These are phyloP conservation scores for Phytophthora megakarya DNA, from an alignment of 352 stramenopile species.

Conservation along the genomic window DNA sequence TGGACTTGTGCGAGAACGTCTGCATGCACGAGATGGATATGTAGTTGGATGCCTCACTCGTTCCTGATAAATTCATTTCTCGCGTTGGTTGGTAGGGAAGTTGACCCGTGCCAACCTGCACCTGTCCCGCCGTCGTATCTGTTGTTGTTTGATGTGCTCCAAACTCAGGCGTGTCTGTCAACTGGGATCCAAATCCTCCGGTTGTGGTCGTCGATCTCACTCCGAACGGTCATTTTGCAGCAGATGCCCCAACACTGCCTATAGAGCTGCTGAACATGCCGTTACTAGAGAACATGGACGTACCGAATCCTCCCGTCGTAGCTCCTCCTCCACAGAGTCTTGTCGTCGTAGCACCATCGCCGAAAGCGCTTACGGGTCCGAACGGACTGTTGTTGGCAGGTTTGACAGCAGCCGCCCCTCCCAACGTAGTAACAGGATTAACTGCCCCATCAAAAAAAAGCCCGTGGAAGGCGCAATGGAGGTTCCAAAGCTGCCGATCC, in stretches of 20 bases:
- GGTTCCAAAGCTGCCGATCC: constrained; percentile 48
- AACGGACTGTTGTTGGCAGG: constrained; percentile 67
- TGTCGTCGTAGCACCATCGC: constrained; percentile 36
- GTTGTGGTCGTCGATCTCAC: constrained; percentile 38
- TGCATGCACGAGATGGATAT: constrained; percentile 73
- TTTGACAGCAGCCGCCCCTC: constrained; percentile 24
- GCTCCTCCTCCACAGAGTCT: constrained; percentile 44
- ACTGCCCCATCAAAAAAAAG: constrained; percentile 45
- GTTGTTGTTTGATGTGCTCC: constrained; percentile 35
- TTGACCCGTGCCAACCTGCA: constrained; percentile 72
- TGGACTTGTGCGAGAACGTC: constrained; percentile 75
- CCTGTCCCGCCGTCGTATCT: constrained; percentile 18
- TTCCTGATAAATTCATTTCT: constrained; percentile 65
- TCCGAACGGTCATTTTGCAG: constrained; percentile 58
- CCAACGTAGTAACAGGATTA: constrained; percentile 31
- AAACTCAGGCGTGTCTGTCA: constrained; percentile 38
- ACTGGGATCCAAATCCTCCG: constrained; percentile 57
- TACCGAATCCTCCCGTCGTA: constrained; percentile 44
- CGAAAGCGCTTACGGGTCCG: constrained; percentile 60
- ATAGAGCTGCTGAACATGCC: constrained; percentile 52
- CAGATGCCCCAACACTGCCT: constrained; percentile 41
- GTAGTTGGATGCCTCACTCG: constrained; percentile 61
- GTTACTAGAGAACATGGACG: constrained; percentile 27
- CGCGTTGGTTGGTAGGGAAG: constrained; percentile 71
- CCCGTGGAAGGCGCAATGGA: constrained; percentile 26